A percentile compares a stretch with the other conserved stretches of the same genome.
Evolutionary conservation across 1,284 basidiomycete species (phyloP).

Genomic region (Cerioporus squamosus): DNA sequence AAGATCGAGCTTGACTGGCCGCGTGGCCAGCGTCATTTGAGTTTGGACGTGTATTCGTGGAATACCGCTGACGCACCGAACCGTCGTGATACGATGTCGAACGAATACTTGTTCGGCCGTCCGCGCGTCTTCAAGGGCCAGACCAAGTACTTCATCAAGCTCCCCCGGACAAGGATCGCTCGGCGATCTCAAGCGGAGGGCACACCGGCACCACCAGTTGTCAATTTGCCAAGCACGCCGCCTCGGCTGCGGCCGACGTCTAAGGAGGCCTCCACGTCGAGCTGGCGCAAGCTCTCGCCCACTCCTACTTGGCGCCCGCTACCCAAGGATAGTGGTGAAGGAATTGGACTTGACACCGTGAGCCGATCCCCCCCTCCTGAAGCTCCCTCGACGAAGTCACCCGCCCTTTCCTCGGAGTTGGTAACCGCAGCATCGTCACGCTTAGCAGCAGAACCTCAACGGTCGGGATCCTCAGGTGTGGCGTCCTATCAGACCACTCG

Average conservation of each 20-base stretch:
- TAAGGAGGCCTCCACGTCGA: constrained; percentile 47
- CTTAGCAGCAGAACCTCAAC: constrained; percentile 49
- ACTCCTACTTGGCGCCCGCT: constrained; percentile 13
- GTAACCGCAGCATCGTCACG: constrained; percentile 4
- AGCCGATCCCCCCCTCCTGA: constrained; percentile 68
- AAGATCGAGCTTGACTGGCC: constrained; percentile 50
- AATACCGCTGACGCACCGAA: constrained; percentile 74
- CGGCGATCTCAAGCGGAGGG: constrained; percentile 2
- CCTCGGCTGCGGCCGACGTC: constrained; percentile 34
- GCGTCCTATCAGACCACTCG: constrained; percentile 71
- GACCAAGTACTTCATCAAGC: constrained; percentile 52
- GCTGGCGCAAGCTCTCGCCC: constrained; percentile 54
- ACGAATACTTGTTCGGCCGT: constrained; percentile 70
- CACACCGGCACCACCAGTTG: constrained; percentile 26
- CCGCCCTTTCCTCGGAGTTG: constrained; percentile 29
- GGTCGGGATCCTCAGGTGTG: constrained; percentile 69
- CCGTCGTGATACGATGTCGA: constrained; percentile 64
- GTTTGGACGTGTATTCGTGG: constrained; percentile 76
- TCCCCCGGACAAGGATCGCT: constrained; percentile 48
- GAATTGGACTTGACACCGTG: constrained; percentile 47
- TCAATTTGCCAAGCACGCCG: constrained; percentile 48
- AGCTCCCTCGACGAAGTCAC: constrained; percentile 19
- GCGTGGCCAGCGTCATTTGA: constrained; percentile 45
- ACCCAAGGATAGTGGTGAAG: constrained; percentile 11
- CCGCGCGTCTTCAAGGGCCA: constrained; percentile 48